Base-by-base conservation (phyloP, 345 rosid genomes). In the Sisymbrium irio region DNA sequence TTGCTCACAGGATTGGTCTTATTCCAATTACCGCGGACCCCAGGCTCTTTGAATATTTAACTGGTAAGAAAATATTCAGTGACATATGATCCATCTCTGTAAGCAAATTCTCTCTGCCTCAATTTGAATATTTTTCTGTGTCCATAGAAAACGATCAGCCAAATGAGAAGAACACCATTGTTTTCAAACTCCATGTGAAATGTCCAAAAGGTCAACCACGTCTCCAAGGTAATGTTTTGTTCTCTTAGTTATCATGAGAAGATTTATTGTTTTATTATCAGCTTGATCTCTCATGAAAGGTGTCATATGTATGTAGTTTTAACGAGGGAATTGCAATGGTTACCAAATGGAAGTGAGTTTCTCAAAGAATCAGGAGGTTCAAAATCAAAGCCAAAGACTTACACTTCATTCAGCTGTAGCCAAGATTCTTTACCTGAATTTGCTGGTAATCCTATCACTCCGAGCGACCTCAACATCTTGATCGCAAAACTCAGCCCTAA, bases 1-100 rank as follows among this genome's bases (percentile, higher is more conserved):
- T 92, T 80, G 83, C 99, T 51, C 99, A 92, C 63, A 87, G 97
- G 77, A 80, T 95, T 81, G 99, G 99, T 73, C 93, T 94, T 35
- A 81, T 91, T 83, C 98, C 98, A 9, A 80, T 94, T 70, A 69
- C 73, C 15, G 91, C 76, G 63, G 99, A 95, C 73, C 97, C 99
- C 7, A 86, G 97, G 81, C 85, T 82, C 49, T 95, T 95, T 66
- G 97, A 90, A 37, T 88, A 87, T 82, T 68, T 95, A 66, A 86
- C 99, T 80, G 99, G 97, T 92, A 50, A n/a, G 25, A 22, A 22
- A 22, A 32, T 18, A 1, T 55, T 54, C 47, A 11, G 1, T 55
- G 45, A 19, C 60, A 11, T 55, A 6, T 54, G 35, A 11, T 28
- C 20, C 54, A 36, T 73, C 30, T 65, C 4, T 22, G 1, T 40